phyloP scores from a whole-genome alignment of 768 basidiomycete genomes.

The Paxillus ammoniavirescens region DNA sequence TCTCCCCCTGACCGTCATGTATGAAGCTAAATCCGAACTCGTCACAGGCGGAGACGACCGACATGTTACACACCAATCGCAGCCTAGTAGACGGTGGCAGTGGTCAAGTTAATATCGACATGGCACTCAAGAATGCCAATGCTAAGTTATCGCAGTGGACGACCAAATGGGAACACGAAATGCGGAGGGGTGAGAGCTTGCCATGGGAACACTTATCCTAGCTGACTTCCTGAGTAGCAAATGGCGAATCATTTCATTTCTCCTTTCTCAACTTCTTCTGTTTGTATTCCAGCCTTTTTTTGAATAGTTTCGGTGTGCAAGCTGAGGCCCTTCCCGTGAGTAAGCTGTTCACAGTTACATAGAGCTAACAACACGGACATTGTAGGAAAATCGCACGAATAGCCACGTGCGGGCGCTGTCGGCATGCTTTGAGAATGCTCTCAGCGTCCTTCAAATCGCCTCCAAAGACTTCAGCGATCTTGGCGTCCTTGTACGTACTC shows the following conservation, averaged over 20 bases:
- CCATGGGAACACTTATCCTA: not conserved
- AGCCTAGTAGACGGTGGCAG: slow-evolving; percentile 41
- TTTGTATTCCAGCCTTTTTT: slow-evolving; percentile 73
- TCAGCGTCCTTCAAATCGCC: slow-evolving; percentile 68
- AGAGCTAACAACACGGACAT: not conserved
- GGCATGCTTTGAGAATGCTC: slow-evolving; percentile 72
- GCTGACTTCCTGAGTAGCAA: slow-evolving; percentile 41
- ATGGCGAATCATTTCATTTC: slow-evolving; percentile 73
- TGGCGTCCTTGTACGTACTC: slow-evolving; percentile 62
- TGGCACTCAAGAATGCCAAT: slow-evolving; percentile 71
- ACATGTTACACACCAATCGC: slow-evolving; percentile 60
- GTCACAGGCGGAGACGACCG: slow-evolving; percentile 72
- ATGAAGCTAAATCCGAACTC: slow-evolving; percentile 1
- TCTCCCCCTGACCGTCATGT: not conserved
- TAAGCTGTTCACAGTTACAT: slow-evolving; percentile 12
- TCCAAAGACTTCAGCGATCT: slow-evolving; percentile 71
- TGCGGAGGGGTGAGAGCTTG: slow-evolving; percentile 56
- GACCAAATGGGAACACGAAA: slow-evolving; percentile 68
- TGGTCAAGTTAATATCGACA: slow-evolving; percentile 71
- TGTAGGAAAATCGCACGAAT: slow-evolving; percentile 52
- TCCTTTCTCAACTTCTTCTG: slow-evolving; percentile 76
- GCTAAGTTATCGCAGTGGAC: slow-evolving; percentile 70
- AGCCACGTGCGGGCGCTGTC: slow-evolving; percentile 69
- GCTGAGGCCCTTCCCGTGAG: slow-evolving; percentile 56
- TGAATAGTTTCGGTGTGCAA: slow-evolving; percentile 83